Evolutionary conservation across 495 filamentous ascomycete genomes (phyloP), one percentile per base, ranked within the genome.

Genomic region (Saxispiralis lemnorum): DNA sequence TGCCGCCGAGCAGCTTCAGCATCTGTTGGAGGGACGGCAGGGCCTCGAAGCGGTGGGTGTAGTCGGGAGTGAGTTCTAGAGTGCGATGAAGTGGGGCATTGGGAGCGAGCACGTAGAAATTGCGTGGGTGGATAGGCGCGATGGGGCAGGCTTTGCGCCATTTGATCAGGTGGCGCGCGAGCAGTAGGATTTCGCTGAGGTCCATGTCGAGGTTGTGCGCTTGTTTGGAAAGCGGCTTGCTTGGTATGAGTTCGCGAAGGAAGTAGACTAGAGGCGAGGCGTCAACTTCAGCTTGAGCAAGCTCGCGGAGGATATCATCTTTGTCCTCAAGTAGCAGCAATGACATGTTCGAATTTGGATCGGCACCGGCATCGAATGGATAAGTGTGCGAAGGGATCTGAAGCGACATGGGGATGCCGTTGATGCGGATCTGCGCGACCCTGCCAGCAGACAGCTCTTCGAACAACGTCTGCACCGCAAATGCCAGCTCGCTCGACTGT

Each of bases 111-210:
- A 94, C 80, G 59, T 95, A 97, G n/a, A 76, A 83, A 57, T 96
- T 84, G 28, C 87, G 67, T 30, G 78, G 79, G 51, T 94, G 84
- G 12, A 96, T 70, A 1, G 89, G 89, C 10, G 85, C 83, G 45
- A 97, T 93, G 21, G 87, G 79, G 31, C 88, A 80, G 31, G 87
- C 89, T 39, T 84, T 78, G 24, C 89, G 73, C 85, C 86, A 95
- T 63, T 88, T 92, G 34, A 96, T 84, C 39, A 97, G 76, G 61
- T 96, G 88, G 36, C 81, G 77, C 10, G 86, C 84, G 38, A 92
- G 75, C 54, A 80, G 72, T 45, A 86, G 81, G 47, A 95, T 79
- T 31, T 89, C 81, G 4, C 70, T 63, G 6, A 89, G 69, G 1
- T 81, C 71, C 31, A 95, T 79, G 7, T 73, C 67, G 35, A 81